phyloP scores from a whole-genome alignment of 331 rosid genomes.

The Rhamnella rubrinervis region DNA sequence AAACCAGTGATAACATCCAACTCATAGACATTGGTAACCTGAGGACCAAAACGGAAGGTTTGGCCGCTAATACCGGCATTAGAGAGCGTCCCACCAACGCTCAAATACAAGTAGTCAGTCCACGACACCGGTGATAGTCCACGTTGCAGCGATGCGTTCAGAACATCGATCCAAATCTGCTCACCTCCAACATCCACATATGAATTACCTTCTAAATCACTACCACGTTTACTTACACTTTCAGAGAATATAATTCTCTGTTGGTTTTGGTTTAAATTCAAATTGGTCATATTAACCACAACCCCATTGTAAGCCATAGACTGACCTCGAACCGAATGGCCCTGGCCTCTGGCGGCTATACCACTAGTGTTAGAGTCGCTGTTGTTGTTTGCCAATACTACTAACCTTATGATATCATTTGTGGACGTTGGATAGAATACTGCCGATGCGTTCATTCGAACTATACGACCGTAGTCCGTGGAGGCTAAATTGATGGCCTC shows the following conservation, averaged over 20 bases:
- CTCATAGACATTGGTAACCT: conserved; percentile 64
- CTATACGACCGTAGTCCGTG: conserved; percentile 39
- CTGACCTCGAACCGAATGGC: conserved; percentile 48
- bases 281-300: conserved; percentile 64
- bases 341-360: conserved; percentile 45
- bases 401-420: conserved; percentile 29
- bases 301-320: conserved; percentile 52
- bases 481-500: conserved; percentile 30
- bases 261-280: conserved; percentile 15
- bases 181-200: conserved; percentile 82
- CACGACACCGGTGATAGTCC: conserved; percentile 68
- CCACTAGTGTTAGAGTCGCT: not conserved
- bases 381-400: conserved; percentile 28
- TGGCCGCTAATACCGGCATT: conserved; percentile 94
- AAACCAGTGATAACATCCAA: conserved; percentile 78
- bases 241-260: conserved; percentile 30
- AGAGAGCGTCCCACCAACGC: conserved; percentile 83
- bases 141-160: conserved; percentile 44
- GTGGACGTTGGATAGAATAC: conserved; percentile 38
- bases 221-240: not conserved
- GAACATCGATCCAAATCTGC: conserved; percentile 76
- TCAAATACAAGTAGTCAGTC: conserved; percentile 73
- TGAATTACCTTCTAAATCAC: conserved; percentile 9
- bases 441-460: conserved; percentile 19
- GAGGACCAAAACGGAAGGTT: conserved; percentile 71